These are phyloP conservation scores for Colletotrichum cuscutae DNA, from an alignment of 2,329 filamentous ascomycete genomes.

Conservation along the genomic window DNA sequence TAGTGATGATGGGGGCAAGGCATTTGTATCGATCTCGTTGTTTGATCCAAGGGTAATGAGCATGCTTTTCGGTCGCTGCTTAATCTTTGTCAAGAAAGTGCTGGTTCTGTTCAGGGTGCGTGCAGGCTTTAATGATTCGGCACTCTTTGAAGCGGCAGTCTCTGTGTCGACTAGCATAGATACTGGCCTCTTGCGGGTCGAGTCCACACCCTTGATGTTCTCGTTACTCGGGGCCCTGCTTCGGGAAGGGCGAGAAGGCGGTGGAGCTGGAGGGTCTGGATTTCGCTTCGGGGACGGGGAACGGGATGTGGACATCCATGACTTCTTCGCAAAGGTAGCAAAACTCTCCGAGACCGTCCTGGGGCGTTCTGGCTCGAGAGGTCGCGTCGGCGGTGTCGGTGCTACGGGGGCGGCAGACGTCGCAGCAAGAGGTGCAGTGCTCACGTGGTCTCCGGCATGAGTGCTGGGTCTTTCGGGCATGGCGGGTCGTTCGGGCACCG, in stretches of 20 bases:
- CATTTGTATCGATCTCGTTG: constrained; percentile 51
- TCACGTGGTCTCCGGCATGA: constrained; percentile 30
- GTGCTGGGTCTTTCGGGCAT: constrained; percentile 36
- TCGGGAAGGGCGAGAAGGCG: constrained; percentile 36
- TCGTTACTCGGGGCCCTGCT: constrained; percentile 24
- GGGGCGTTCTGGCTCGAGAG: constrained; percentile 46
- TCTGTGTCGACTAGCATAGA: constrained; percentile 39
- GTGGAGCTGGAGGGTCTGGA: constrained; percentile 37
- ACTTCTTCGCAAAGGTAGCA: constrained; percentile 60
- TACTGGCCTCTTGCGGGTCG: constrained; percentile 44
- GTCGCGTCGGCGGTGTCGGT: constrained; percentile 34
- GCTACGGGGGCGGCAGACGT: constrained; percentile 18
- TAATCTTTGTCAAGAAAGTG: constrained; percentile 63
- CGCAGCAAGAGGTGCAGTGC: constrained; percentile 12
- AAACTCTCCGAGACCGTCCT: constrained; percentile 57
- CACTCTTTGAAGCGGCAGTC: constrained; percentile 43
- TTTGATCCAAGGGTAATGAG: constrained; percentile 51
- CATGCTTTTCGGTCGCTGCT: constrained; percentile 55
- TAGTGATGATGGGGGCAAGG: constrained; percentile 56
- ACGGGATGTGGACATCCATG: constrained; percentile 61
- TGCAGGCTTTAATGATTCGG: constrained; percentile 49
- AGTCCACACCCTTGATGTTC: constrained; percentile 41
- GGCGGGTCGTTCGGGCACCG: constrained; percentile 39
- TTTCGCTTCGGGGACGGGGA: constrained; percentile 57
- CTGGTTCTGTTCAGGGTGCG: constrained; percentile 56